Conservation (phyloP, 2,329 filamentous ascomycete species). For the Aspergillus nomiae region DNA sequence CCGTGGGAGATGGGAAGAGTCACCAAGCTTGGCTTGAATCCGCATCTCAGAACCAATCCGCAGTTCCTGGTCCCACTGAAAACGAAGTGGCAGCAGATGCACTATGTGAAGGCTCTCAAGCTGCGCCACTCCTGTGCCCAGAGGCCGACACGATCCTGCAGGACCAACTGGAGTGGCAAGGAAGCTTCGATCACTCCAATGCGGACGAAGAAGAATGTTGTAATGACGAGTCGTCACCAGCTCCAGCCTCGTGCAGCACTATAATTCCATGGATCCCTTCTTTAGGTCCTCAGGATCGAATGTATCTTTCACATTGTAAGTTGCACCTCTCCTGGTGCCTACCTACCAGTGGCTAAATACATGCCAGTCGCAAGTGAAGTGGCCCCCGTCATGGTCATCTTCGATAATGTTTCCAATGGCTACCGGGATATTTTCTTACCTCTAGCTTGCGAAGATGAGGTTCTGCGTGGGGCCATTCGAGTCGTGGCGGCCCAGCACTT, state of each 20-base stretch:
- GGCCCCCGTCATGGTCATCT: conserved; percentile 32
- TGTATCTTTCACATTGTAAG: conserved; percentile 21
- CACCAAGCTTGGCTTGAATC: not conserved
- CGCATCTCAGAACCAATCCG: not conserved
- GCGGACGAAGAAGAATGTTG: not conserved
- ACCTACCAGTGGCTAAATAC: not conserved
- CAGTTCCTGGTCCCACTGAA: not conserved
- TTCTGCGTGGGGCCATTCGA: conserved; percentile 25
- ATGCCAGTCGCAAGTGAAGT: conserved; percentile 25
- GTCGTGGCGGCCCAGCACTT: conserved; percentile 28
- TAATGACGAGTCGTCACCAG: not conserved
- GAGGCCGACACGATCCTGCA: not conserved
- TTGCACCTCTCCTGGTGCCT: not conserved
- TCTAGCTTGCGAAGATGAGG: conserved; percentile 25
- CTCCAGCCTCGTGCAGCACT: not conserved
- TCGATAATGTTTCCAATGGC: conserved; percentile 33
- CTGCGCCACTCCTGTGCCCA: not conserved
- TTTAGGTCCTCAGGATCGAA: conserved; percentile 12
- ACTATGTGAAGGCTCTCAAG: not conserved
- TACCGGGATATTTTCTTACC: conserved; percentile 32
- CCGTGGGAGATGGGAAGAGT: not conserved
- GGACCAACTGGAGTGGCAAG: not conserved
- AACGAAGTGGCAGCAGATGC: not conserved
- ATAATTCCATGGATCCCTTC: conserved; percentile 17
- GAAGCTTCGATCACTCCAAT: not conserved